Percentiles rank a stretch among this genome's conserved stretches.
Evolutionary conservation across 345 rosid species (phyloP).

Genomic region (Garcia nutans): DNA sequence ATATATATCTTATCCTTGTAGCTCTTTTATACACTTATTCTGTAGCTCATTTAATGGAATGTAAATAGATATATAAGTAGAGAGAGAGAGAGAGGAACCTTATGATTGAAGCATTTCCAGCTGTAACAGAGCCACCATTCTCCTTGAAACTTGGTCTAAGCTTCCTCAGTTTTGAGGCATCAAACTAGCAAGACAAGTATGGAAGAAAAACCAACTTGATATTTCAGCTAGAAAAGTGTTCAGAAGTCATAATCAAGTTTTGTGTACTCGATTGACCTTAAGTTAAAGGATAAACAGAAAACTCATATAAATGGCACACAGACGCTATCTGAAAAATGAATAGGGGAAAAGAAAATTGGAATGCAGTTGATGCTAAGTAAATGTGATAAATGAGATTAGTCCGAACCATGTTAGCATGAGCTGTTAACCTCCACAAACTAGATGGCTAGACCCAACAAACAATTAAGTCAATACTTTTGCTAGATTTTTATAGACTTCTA

Average conservation of each 20-base stretch:
- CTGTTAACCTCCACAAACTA: not conserved
- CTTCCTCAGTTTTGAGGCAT: slow-evolving; percentile 30
- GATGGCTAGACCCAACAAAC: not conserved
- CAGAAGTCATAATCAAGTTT: not conserved
- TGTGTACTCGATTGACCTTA: not conserved
- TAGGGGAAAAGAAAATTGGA: not conserved
- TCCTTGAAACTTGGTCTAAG: slow-evolving; percentile 29
- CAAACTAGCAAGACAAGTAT: slow-evolving; percentile 24
- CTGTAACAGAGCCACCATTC: slow-evolving; percentile 29
- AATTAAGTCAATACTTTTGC: not conserved
- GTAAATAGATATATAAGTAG: not conserved
- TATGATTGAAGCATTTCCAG: slow-evolving; percentile 37
- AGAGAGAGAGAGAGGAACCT: slow-evolving; percentile 23
- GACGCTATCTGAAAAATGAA: not conserved
- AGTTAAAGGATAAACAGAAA: not conserved
- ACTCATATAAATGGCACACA: not conserved
- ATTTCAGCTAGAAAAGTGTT: not conserved
- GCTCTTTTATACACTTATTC: not conserved
- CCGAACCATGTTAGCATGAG: not conserved
- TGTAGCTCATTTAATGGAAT: not conserved
- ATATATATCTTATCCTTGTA: no score
- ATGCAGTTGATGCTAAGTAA: not conserved
- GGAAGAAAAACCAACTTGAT: not conserved
- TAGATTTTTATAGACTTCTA: not conserved
- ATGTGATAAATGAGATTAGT: not conserved